A percentile compares a stretch with the other conserved stretches of the same genome.
Evolutionary conservation across 768 basidiomycete genomes (phyloP).

Genomic region (Tylopilus felleus): DNA sequence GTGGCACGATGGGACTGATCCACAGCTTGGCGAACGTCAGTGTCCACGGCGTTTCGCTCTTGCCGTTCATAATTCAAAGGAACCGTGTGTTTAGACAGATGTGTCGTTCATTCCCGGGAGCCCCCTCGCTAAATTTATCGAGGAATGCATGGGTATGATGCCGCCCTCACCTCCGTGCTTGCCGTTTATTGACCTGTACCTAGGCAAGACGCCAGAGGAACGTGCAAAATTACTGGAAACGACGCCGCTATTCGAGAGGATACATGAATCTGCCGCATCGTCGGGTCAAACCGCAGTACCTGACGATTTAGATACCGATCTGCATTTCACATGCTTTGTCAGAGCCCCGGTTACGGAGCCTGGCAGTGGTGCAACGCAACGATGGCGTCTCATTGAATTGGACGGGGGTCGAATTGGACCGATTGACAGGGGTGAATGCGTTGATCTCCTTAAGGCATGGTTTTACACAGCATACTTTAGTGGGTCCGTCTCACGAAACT

Average conservation of each 20-base stretch:
- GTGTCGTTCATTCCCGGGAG: constrained; percentile 54
- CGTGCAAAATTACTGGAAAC: constrained; percentile 73
- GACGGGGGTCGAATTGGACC: constrained; percentile 80
- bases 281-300: constrained; percentile 70
- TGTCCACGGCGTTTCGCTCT: constrained; percentile 5
- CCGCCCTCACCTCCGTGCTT: background rate
- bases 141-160: constrained; percentile 52
- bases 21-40: constrained; percentile 81
- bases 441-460: constrained; percentile 54
- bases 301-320: constrained; percentile 60
- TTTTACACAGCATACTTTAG: background rate
- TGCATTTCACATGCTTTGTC: constrained; percentile 90
- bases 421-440: constrained; percentile 69
- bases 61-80: constrained; percentile 4
- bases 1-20: constrained; percentile 84
- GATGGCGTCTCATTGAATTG: constrained; percentile 68
- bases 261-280: constrained; percentile 68
- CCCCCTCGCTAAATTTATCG: constrained; percentile 64
- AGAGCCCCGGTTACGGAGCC: constrained; percentile 48
- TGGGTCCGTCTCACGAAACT: background rate
- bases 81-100: constrained; percentile 41
- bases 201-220: constrained; percentile 68
- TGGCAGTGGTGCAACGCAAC: constrained; percentile 19
- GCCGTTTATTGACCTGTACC: background rate
- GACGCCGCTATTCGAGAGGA: constrained; percentile 70